Percentiles rank a stretch among this genome's conserved stretches.
These are phyloP conservation scores for Sarocladiaceae sp. DNA, from an alignment of 2,329 filamentous ascomycete species.

Conservation along the genomic window DNA sequence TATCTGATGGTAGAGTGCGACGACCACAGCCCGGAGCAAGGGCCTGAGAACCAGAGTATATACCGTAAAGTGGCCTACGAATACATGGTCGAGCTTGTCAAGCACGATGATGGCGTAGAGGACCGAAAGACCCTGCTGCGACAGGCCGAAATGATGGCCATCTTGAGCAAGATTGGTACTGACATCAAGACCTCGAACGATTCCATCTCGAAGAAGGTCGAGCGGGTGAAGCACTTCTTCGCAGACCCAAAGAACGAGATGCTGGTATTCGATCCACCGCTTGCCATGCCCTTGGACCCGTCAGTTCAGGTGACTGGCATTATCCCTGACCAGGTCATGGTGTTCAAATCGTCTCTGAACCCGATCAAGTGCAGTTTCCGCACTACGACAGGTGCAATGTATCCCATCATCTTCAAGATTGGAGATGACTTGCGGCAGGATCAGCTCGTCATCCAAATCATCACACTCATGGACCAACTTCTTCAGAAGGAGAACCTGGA, in stretches of 20 bases:
- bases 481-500: conserved; percentile 95
- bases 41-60: conserved; percentile 69
- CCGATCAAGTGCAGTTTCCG: conserved; percentile 90
- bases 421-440: conserved; percentile 95
- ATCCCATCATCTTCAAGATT: conserved; percentile 94
- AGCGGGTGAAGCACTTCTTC: conserved; percentile 76
- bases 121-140: conserved; percentile 70
- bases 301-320: conserved; percentile 72
- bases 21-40: conserved; percentile 70
- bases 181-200: conserved; percentile 79
- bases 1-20: conserved; percentile 98
- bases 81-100: conserved; percentile 84
- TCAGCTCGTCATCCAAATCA: conserved; percentile 93
- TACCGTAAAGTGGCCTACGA: conserved; percentile 93
- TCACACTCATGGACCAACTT: conserved; percentile 94
- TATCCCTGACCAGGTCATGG: conserved; percentile 74
- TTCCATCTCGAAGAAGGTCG: conserved; percentile 72
- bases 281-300: conserved; percentile 85
- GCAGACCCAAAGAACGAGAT: conserved; percentile 89
- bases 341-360: conserved; percentile 92
- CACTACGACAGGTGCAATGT: conserved; percentile 68
- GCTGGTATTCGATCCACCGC: conserved; percentile 71
- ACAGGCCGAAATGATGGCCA: conserved; percentile 83
- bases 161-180: conserved; percentile 81
- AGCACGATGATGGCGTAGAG: conserved; percentile 61